Evolutionary conservation across 1,284 basidiomycete species (phyloP), one percentile per base, ranked within the genome.

Genomic region (Boletellus deceptivus): DNA sequence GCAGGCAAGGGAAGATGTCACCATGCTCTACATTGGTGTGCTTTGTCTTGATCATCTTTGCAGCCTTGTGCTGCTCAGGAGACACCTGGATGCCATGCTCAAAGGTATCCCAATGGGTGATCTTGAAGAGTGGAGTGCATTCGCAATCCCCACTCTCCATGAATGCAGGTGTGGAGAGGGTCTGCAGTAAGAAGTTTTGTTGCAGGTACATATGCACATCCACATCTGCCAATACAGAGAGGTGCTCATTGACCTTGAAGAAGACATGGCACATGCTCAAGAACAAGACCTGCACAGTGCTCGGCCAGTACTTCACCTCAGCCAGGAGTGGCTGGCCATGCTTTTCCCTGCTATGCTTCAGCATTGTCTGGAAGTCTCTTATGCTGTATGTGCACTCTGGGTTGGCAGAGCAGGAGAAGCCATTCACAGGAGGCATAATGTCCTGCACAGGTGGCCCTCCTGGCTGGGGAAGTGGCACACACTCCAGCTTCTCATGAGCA

Each of bases 81-180:
- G 56, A 54, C 43, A 38, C 44, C 22, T 29, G 39, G 31, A 57
- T 0, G 27, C 56, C 55, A 40, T 41, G 42, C 29, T 29, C 36
- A 41, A 57, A 57, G 10, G 31, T 1, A 22, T 57, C 55, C 55
- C 55, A 57, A 31, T 20, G 13, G 0, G 46, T 57, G 13, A 57
- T 33, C 10, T 27, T 46, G 13, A 57, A 20, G 17, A 57, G 51
- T 1, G 39, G 51, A 0, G 48, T 39, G 2, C 40, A 33, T 8
- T 57, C 55, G 1, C 22, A 43, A 20, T 45, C 42, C 3, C 17
- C 6, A 4, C 20, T 9, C 17, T 37, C 17, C 14, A 17, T 37
- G n/a, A 11, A 9, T 1, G 20, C 6, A 10, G 1, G 38, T 35
- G 18, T 14, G 20, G n/a, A n/a, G n/a, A n/a, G n/a, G n/a, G n/a